phyloP scores from a whole-genome alignment of 495 filamentous ascomycete genomes.

The Aspergillus homomorphus region DNA sequence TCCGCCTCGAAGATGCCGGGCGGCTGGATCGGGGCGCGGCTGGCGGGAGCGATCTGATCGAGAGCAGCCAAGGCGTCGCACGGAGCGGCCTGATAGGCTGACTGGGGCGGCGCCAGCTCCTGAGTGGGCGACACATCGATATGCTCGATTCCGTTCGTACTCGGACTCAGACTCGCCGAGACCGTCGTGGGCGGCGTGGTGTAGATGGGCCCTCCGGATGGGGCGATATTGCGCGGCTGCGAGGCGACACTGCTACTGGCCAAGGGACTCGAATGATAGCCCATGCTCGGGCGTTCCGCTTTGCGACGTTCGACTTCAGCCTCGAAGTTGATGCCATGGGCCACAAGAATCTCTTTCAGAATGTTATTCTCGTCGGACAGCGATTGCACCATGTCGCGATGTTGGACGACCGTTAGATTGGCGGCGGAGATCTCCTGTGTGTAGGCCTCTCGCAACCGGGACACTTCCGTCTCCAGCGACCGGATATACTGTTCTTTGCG shows the following conservation, averaged over 20 bases:
- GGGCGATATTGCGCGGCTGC: constrained; percentile 25
- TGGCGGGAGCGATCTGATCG: constrained; percentile 28
- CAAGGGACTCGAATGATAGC: constrained; percentile 33
- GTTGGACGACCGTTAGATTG: constrained; percentile 38
- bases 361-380: constrained; percentile 64
- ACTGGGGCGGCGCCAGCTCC: constrained; percentile 31
- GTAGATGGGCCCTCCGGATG: constrained; percentile 26
- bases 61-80: constrained; percentile 32
- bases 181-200: constrained; percentile 41
- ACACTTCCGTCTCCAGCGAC: constrained; percentile 83
- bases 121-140: constrained; percentile 34
- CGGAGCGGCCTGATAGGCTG: constrained; percentile 27
- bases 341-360: constrained; percentile 68
- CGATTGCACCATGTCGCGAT: constrained; percentile 40
- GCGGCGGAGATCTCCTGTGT: constrained; percentile 39
- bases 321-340: constrained; percentile 65
- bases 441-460: constrained; percentile 58
- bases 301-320: constrained; percentile 40
- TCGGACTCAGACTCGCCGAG: constrained; percentile 35
- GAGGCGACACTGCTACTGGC: constrained; percentile 38
- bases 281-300: constrained; percentile 27
- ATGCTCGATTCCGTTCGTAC: constrained; percentile 32
- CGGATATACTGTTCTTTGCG: constrained; percentile 96
- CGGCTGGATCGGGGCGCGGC: constrained; percentile 35
- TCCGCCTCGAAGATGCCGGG: constrained; percentile 68